phyloP scores from a whole-genome alignment of 2,329 filamentous ascomycete genomes.

The Alternaria ventricosa region DNA sequence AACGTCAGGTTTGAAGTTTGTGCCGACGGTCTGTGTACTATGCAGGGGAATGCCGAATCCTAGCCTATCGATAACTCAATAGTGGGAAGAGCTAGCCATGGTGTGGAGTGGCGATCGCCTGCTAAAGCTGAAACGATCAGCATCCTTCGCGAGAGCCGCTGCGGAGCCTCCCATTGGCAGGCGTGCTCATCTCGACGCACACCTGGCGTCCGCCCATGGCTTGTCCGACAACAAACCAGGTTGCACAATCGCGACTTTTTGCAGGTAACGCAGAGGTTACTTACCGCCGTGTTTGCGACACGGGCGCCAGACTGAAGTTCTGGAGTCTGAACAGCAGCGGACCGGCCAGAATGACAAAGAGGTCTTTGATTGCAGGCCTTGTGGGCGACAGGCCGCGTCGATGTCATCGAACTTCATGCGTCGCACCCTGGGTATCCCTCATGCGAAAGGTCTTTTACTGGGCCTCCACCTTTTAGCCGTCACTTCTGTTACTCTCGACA shows the following conservation, averaged over 20 bases:
- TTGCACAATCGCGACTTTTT: constrained; percentile 5
- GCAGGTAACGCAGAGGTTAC: constrained; percentile 15
- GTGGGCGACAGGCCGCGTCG: constrained; percentile 10
- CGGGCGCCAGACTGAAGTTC: constrained; percentile 16
- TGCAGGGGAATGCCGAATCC: constrained; percentile 23
- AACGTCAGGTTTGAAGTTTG: constrained; percentile 25
- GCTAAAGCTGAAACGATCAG: constrained; percentile 32
- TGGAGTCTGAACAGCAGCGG: neutral
- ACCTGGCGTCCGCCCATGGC: constrained; percentile 11
- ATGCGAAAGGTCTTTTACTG: constrained; percentile 29
- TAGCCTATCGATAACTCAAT: constrained; percentile 35
- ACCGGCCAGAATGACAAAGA: neutral
- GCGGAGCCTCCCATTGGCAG: constrained; percentile 24
- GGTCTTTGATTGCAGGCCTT: constrained; percentile 24
- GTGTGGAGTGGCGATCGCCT: constrained; percentile 27
- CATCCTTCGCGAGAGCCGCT: constrained; percentile 10
- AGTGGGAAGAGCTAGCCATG: constrained; percentile 9
- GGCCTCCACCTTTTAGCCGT: constrained; percentile 14
- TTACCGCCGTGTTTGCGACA: constrained; percentile 29
- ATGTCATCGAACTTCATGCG: constrained; percentile 24
- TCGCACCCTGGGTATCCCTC: constrained; percentile 17
- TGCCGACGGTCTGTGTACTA: constrained; percentile 19
- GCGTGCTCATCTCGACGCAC: constrained; percentile 20
- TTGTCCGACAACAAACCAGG: constrained; percentile 22
- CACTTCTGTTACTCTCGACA: neutral